These are phyloP conservation scores for Ogataea hybrid DNA, from an alignment of 1,139 yeast genomes.

Conservation along the genomic window DNA sequence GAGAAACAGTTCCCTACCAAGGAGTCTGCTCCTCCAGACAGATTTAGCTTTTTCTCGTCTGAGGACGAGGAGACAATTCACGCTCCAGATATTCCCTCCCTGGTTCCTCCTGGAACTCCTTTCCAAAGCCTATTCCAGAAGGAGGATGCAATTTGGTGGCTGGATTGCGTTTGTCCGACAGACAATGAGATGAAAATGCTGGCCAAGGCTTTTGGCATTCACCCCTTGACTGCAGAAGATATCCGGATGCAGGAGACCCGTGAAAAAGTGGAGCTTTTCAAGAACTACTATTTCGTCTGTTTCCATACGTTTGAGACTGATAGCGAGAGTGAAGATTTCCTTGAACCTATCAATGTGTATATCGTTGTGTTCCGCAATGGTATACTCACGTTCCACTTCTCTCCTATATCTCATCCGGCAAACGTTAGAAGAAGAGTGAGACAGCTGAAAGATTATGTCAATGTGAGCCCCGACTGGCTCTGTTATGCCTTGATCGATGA, in stretches of 20 bases:
- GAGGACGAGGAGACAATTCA: constrained; percentile 86
- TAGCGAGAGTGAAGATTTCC: constrained; percentile 71
- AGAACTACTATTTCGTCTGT: constrained; percentile 74
- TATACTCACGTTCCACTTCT: constrained; percentile 79
- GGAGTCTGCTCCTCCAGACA: constrained; percentile 47
- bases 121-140: constrained; percentile 63
- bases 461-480: constrained; percentile 88
- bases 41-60: constrained; percentile 81
- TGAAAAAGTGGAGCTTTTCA: constrained; percentile 78
- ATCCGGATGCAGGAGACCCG: constrained; percentile 82
- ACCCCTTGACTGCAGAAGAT: constrained; percentile 84
- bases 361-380: constrained; percentile 86
- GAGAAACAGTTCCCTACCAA: constrained; percentile 15
- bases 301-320: constrained; percentile 81
- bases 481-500: constrained; percentile 94
- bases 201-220: constrained; percentile 67
- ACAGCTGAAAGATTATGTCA: constrained; percentile 83
- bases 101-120: constrained; percentile 63
- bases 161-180: constrained; percentile 49
- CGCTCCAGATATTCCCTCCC: constrained; percentile 79
- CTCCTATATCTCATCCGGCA: constrained; percentile 79
- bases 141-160: constrained; percentile 72
- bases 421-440: constrained; percentile 90
- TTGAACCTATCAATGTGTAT: constrained; percentile 87
- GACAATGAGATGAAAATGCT: constrained; percentile 36